Evolutionary conservation across 306 rosid genomes (phyloP), one percentile per base, ranked within the genome.

Genomic region (Begonia peltatifolia): DNA sequence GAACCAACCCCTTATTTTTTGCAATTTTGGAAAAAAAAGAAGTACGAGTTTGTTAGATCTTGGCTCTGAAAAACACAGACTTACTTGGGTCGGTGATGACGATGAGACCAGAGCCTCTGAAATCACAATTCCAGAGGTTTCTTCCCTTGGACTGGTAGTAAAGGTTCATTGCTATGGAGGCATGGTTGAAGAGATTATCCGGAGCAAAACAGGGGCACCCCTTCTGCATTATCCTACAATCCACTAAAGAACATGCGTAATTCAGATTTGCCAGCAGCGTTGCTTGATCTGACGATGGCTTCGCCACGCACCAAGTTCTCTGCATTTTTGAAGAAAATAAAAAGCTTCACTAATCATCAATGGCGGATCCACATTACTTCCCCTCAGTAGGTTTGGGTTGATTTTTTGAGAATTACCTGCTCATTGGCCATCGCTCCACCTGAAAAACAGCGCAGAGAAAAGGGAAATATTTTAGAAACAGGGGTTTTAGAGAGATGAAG

Each of bases 281-380:
- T 36, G 97, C 89, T 42, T 79, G 78, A 20, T 89, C 94, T 38
- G 97, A 74, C 25, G 97, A 89, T 25, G 97, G 95, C 67, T 76
- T 84, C 8, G 94, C 83, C 55, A 89, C 84, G 62, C 97, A 89
- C 97, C 97, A 84, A 6, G 80, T 74, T 62, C 67, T 82, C 97
- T 88, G 86, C 65, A 25, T 12, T 54, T 59, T 56, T 18, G 11
- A 56, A 36, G 36, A 14, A 1, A 46, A 16, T 30, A 5, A 30
- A 30, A 5, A 30, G 38, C 38, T 30, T 30, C 9, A 30, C 38
- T 30, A 30, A 30, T 30, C 38, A 30, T 30, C 38, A 30, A 30
- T 30, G 38, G 38, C 38, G 38, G 38, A 30, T 30, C 8, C 38
- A 7, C 38, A 30, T 30, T 5, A 30, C 38, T 30, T 30, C 38